Evolutionary conservation across 169 alveolate genomes (phyloP), one percentile per base, ranked within the genome.

Genomic region (Fabrea salina): DNA sequence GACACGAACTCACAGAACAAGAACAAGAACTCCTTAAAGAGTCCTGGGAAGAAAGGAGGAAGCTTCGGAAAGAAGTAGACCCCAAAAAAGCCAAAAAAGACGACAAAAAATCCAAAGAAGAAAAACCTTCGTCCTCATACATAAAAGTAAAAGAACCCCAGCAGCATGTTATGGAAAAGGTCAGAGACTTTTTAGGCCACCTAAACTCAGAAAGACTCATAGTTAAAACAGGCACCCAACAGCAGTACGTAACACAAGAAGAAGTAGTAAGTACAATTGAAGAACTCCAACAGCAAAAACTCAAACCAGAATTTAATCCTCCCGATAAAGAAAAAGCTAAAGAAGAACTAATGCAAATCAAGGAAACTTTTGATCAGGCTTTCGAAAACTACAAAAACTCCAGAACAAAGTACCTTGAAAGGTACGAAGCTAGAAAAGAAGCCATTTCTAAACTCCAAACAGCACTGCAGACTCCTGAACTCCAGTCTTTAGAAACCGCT

Each of bases 1-100:
- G 93, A 7, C 91, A 82, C 41, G 84, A 90, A 75, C 80, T 94
- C 43, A 92, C 89, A 49, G 94, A 90, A 74, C 96, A 91, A 50
- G 95, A 94, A 84, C 25, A 61, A 43, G 89, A 83, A 5, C 70
- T 93, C 27, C 67, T 86, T 8, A 83, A 76, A n/a, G 93, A 87
- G 58, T 56, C 66, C 5, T 78, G 92, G 77, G 77, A 79, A 2
- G 85, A 92, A 53, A 82, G 84, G 70, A 84, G 87, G 41, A 76
- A 81, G 84, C 80, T 71, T 84, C 78, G 75, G 71, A 77, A 84
- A 82, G 80, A 81, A 11, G 35, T 4, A 56, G 72, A 68, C 61
- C 77, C 40, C 71, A 70, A 85, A 80, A 35, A 84, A 80, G 79
- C 74, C 59, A 74, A 61, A 33, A 44, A 80, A 67, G 79, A 81